phyloP scores from a whole-genome alignment of 2,329 filamentous ascomycete species.

The Chalaropsis ovoidea region DNA sequence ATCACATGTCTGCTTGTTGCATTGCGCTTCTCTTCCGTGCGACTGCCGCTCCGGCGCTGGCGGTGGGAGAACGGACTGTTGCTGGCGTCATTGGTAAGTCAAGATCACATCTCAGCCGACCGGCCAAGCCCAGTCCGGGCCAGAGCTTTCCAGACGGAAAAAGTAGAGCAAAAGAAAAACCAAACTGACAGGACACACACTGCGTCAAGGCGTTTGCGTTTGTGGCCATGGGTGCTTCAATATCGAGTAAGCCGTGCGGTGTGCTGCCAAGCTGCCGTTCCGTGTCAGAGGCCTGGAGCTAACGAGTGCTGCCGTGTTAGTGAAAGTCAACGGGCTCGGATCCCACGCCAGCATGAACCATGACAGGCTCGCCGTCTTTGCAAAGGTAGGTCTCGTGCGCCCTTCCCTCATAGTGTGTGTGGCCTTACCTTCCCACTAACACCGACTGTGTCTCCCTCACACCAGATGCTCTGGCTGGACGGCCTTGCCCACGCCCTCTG shows the following conservation, averaged over 20 bases:
- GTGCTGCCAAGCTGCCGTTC: background rate
- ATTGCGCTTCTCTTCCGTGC: slow-evolving; percentile 33
- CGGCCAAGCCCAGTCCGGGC: too few species aligned
- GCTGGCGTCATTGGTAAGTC: slow-evolving; percentile 30
- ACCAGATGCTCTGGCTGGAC: slow-evolving; percentile 22
- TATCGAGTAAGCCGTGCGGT: slow-evolving; percentile 22
- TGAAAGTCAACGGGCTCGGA: slow-evolving; percentile 22
- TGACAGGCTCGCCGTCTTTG: slow-evolving; percentile 17
- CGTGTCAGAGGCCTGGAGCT: background rate
- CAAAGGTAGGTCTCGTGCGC: slow-evolving; percentile 17
- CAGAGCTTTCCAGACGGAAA: too few species aligned
- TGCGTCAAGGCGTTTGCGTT: slow-evolving; percentile 20
- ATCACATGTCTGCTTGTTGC: slow-evolving; percentile 31
- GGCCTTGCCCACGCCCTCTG: slow-evolving; percentile 26
- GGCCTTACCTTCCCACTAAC: background rate
- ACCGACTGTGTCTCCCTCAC: background rate
- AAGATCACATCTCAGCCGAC: background rate
- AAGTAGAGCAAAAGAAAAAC: background rate
- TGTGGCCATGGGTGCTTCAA: slow-evolving; percentile 21
- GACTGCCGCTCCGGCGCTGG: slow-evolving; percentile 31
- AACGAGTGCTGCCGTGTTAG: slow-evolving; percentile 6
- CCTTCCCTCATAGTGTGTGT: background rate
- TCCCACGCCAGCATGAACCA: background rate
- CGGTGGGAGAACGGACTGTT: slow-evolving; percentile 33
- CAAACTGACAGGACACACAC: slow-evolving; percentile 1